phyloP scores from a whole-genome alignment of 768 basidiomycete species.

The Kockovaella imperatae region DNA sequence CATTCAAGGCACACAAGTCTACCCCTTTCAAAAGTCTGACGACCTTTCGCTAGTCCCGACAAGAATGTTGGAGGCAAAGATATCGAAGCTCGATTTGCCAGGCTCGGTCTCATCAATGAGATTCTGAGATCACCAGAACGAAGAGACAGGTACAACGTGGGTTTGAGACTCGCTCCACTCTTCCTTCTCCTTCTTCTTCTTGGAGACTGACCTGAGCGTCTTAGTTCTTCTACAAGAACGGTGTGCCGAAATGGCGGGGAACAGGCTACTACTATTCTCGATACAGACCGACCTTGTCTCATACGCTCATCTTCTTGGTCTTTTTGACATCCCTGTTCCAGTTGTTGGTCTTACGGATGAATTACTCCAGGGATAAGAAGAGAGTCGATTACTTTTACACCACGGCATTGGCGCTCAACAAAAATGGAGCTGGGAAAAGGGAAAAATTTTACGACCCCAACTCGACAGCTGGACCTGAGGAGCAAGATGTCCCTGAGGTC shows the following conservation, averaged over 20 bases:
- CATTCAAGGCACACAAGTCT: neutral
- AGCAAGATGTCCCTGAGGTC: neutral
- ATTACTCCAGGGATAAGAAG: slow-evolving; percentile 62
- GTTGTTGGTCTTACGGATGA: slow-evolving; percentile 68
- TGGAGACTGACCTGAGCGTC: neutral
- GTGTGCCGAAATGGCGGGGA: slow-evolving; percentile 92
- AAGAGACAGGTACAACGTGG: slow-evolving; percentile 61
- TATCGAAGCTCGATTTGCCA: slow-evolving; percentile 81
- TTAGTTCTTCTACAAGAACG: slow-evolving; percentile 82
- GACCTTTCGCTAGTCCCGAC: slow-evolving; percentile 65
- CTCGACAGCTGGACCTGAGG: slow-evolving; percentile 8
- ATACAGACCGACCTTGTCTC: slow-evolving; percentile 84
- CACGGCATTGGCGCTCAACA: slow-evolving; percentile 19
- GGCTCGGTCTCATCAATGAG: slow-evolving; percentile 73
- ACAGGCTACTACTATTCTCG: slow-evolving; percentile 95
- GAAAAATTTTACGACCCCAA: neutral
- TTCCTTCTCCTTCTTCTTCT: neutral
- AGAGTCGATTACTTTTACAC: slow-evolving; percentile 52
- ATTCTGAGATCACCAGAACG: slow-evolving; percentile 71
- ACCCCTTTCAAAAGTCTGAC: too few relatives aligned
- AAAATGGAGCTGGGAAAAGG: slow-evolving; percentile 3
- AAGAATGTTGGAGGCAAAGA: slow-evolving; percentile 82
- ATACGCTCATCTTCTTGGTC: slow-evolving; percentile 67
- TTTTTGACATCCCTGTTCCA: slow-evolving; percentile 74
- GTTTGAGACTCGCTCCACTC: slow-evolving; percentile 1